Percentiles rank a stretch among this genome's conserved stretches.
phyloP scores from a whole-genome alignment of 2,329 filamentous ascomycete genomes.

The Endothia cerciana region DNA sequence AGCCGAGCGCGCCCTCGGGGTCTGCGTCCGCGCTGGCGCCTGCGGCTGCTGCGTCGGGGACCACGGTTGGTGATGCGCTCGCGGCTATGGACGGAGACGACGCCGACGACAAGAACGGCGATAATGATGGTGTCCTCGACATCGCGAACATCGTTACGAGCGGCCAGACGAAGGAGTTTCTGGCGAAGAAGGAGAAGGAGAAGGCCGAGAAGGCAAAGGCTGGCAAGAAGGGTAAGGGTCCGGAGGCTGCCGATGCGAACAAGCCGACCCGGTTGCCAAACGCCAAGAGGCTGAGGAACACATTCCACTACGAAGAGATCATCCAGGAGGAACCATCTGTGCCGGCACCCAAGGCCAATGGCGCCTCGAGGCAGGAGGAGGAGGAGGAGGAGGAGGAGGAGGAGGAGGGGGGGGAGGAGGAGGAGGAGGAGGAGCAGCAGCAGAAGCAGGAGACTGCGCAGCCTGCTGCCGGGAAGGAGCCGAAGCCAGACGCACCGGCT shows the following conservation, averaged over 20 bases:
- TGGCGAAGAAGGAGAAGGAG: slow-evolving; percentile 82
- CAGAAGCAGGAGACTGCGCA: background rate
- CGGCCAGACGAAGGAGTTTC: slow-evolving; percentile 79
- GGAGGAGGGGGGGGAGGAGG: slow-evolving; percentile 6
- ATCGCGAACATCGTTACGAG: slow-evolving; percentile 84
- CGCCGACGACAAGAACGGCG: slow-evolving; percentile 47
- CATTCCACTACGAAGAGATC: slow-evolving; percentile 75
- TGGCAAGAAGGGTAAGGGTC: slow-evolving; percentile 63
- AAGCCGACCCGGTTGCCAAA: slow-evolving; percentile 70
- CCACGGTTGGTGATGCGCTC: slow-evolving; percentile 39
- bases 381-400: background rate
- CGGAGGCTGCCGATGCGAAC: slow-evolving; percentile 56
- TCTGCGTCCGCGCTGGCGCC: slow-evolving; percentile 37
- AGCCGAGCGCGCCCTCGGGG: slow-evolving; percentile 29
- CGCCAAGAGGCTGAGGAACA: slow-evolving; percentile 68
- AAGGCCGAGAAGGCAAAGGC: slow-evolving; percentile 68
- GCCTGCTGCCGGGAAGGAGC: slow-evolving; percentile 21
- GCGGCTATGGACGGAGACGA: slow-evolving; percentile 36
- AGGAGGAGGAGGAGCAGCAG: slow-evolving; percentile 10
- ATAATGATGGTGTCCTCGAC: slow-evolving; percentile 76
- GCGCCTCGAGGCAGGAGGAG: slow-evolving; percentile 13
- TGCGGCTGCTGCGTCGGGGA: slow-evolving; percentile 31
- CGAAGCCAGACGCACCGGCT: slow-evolving; percentile 27
- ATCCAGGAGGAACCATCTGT: slow-evolving; percentile 57
- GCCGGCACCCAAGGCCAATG: slow-evolving; percentile 36